Conservation (phyloP, 1,284 basidiomycete species). For the Takashimella tepidaria region DNA sequence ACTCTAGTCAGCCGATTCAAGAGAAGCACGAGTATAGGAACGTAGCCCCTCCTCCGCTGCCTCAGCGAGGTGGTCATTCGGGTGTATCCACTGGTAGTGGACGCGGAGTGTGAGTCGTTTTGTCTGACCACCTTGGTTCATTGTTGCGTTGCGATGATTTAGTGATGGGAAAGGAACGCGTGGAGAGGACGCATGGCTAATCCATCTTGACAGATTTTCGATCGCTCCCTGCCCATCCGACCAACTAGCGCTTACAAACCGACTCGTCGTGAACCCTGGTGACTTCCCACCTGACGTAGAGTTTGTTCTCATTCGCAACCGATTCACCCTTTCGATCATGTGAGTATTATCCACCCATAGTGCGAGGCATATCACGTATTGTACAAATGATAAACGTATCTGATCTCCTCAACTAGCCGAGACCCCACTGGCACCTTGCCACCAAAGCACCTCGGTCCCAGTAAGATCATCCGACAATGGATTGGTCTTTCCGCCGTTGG, state of each 20-base stretch:
- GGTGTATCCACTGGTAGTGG: constrained; percentile 16
- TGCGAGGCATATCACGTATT: too few relatives aligned
- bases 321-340: constrained; percentile 67
- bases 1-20: constrained; percentile 1
- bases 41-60: not conserved
- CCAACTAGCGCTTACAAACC: constrained; percentile 70
- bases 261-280: constrained; percentile 66
- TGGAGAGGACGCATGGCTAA: not conserved
- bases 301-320: constrained; percentile 68
- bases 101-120: constrained; percentile 30
- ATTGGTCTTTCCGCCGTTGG: constrained; percentile 72
- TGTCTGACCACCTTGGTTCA: not conserved
- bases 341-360: constrained; percentile 51
- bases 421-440: constrained; percentile 66
- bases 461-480: constrained; percentile 63
- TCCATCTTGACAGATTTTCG: constrained; percentile 29
- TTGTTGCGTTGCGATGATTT: not conserved
- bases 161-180: not conserved
- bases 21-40: constrained; percentile 16
- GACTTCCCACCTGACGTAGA: constrained; percentile 64
- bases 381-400: too few relatives aligned
- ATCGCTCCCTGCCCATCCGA: constrained; percentile 49
- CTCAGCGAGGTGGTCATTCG: constrained; percentile 5
- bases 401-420: constrained; percentile 41
- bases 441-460: constrained; percentile 59